Evolutionary conservation across 768 basidiomycete genomes (phyloP).

Genomic region (Artomyces pyxidatus): DNA sequence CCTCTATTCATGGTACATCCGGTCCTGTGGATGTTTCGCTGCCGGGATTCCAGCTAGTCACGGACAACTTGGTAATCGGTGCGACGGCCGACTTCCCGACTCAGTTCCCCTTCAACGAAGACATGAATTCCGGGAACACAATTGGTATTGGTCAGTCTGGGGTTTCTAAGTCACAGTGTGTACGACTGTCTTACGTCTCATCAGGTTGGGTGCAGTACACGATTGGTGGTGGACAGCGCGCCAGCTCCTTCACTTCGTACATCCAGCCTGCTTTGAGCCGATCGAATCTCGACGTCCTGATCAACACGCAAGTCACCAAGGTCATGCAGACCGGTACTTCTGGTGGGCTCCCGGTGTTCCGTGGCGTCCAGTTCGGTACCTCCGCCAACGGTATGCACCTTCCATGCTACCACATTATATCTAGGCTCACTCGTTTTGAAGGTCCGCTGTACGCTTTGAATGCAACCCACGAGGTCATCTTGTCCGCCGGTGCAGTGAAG

Average conservation of each 20-base stretch:
- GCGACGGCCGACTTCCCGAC: conserved; percentile 28
- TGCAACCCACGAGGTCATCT: conserved; percentile 3
- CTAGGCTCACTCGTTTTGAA: not conserved
- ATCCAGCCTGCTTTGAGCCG: not conserved
- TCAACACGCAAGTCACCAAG: conserved; percentile 2
- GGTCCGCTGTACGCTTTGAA: not conserved
- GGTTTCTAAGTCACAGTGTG: too few relatives aligned
- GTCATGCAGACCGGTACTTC: conserved; percentile 1
- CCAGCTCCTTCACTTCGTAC: conserved; percentile 3
- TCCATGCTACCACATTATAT: too few relatives aligned
- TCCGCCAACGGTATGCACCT: not conserved
- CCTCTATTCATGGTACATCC: conserved; percentile 28
- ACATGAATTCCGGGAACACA: conserved; percentile 34
- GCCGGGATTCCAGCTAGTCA: not conserved
- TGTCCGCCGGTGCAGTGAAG: not conserved
- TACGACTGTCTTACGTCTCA: conserved; percentile 1
- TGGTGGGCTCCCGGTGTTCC: not conserved
- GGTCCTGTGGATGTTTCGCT: conserved; percentile 24
- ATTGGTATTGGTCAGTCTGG: conserved; percentile 31
- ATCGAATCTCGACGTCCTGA: conserved; percentile 1
- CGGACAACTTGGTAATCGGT: conserved; percentile 28
- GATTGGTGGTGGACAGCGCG: conserved; percentile 2
- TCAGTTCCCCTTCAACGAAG: conserved; percentile 33
- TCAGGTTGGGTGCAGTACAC: conserved; percentile 2
- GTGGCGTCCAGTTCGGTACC: conserved; percentile 2